Evolutionary conservation across 139 green algal genomes (phyloP), one percentile per base, ranked within the genome.

Genomic region (Chlamydomonas schloesseri): DNA sequence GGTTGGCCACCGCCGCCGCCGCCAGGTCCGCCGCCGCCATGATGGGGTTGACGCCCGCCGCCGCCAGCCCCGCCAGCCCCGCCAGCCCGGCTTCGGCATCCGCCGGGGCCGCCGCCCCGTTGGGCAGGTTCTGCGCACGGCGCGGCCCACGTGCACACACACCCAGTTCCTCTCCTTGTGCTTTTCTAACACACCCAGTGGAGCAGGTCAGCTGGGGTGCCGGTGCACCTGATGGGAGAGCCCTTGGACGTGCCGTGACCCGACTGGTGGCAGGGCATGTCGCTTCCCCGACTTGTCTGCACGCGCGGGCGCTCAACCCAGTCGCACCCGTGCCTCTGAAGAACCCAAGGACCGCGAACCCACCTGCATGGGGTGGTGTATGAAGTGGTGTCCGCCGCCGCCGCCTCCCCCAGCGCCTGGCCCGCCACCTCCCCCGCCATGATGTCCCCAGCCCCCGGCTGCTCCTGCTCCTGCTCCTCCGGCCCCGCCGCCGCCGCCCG

Each of bases 11-110:
- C 2, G 64, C 78, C 65, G 47, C 46, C 10, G 78, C 78, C 46
- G 78, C 78, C 78, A n/a, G 65, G 46, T 68, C 65, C 77, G 77
- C 77, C 9, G 37, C 77, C 10, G 62, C 77, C 75, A 82, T 82
- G 57, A 82, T 64, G 8, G 62, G 77, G 37, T 73, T 84, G 3
- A 62, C 5, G 13, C 23, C 33, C 2, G 31, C 50, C 50, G 72
- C 46, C 53, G 53, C 34, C 69, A 50, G 11, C 69, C 34, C 69
- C 2, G 37, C 18, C 15, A 24, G 24, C 23, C 69, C 69, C 69
- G 69, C 69, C 20, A 50, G 21, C 20, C 69, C 67, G 1, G 31
- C 67, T 31, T 31, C 55, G 8, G 55, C 55, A 11, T 21, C 55
- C 55, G 10, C 18, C 55, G 55, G 8, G 9, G 55, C 55, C 55